Percentiles rank a stretch among this genome's conserved stretches.
These are phyloP conservation scores for Peronospora tabacina DNA, from an alignment of 352 stramenopile genomes.

Conservation along the genomic window DNA sequence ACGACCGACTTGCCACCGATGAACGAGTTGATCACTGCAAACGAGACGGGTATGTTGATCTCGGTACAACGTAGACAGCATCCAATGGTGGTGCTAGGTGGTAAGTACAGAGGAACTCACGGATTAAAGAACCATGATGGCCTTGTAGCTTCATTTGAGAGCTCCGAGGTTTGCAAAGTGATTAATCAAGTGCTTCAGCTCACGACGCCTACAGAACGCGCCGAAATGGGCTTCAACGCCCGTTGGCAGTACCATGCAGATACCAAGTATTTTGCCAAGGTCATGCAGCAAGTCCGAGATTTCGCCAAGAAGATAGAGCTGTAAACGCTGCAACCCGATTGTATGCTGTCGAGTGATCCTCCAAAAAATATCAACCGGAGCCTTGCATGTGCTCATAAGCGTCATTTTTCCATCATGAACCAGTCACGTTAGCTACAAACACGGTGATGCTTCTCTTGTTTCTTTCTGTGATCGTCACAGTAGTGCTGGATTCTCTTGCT, in stretches of 20 bases:
- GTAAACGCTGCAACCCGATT: neutral
- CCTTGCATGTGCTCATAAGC: too few relatives aligned
- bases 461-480: too few relatives aligned
- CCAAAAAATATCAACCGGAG: too few relatives aligned
- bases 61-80: conserved; percentile 3
- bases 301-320: conserved; percentile 12
- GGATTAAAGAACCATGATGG: conserved; percentile 19
- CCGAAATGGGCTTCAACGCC: conserved; percentile 26
- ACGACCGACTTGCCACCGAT: conserved; percentile 51
- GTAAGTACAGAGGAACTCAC: conserved; percentile 22
- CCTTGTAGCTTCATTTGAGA: conserved; percentile 22
- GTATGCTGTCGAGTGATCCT: too few relatives aligned
- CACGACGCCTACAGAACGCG: conserved; percentile 26
- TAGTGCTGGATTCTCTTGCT: too few relatives aligned
- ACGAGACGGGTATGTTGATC: conserved; percentile 22
- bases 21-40: conserved; percentile 45
- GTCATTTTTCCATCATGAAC: too few relatives aligned
- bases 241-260: conserved; percentile 43
- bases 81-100: conserved; percentile 25
- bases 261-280: conserved; percentile 37
- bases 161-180: conserved; percentile 21
- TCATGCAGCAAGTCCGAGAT: conserved; percentile 30
- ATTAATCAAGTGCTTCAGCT: conserved; percentile 19
- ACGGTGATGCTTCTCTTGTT: too few relatives aligned
- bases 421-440: too few relatives aligned